phyloP scores from a whole-genome alignment of 345 rosid species.

The Aurinia saxatilis region DNA sequence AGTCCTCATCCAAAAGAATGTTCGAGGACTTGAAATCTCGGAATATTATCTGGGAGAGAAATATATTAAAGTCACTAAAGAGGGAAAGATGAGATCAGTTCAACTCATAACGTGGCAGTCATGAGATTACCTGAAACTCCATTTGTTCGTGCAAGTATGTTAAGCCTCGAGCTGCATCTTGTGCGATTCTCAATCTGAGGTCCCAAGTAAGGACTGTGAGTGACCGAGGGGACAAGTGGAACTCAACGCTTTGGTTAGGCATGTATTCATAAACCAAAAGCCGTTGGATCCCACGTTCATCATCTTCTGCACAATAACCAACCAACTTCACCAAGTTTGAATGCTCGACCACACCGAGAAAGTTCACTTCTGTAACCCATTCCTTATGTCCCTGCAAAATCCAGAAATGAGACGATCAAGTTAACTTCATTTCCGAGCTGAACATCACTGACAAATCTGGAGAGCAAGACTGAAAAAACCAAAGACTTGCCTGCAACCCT shows the following conservation, averaged over 20 bases:
- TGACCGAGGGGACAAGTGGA: slow-evolving; percentile 47
- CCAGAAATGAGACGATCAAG: not conserved
- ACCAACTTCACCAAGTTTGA: slow-evolving; percentile 76
- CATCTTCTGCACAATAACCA: slow-evolving; percentile 93
- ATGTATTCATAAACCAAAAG: slow-evolving; percentile 77
- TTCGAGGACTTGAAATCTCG: slow-evolving; percentile 89
- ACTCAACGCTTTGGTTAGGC: slow-evolving; percentile 76
- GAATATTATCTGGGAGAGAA: slow-evolving; percentile 59
- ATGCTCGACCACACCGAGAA: slow-evolving; percentile 85
- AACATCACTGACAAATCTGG: not conserved
- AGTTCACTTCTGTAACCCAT: slow-evolving; percentile 90
- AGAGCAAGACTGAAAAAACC: not conserved
- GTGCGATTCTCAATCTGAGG: slow-evolving; percentile 79
- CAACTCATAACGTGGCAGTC: not conserved
- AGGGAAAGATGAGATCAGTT: not conserved
- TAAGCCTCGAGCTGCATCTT: slow-evolving; percentile 86
- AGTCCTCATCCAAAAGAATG: slow-evolving; percentile 72
- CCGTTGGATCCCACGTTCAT: slow-evolving; percentile 86
- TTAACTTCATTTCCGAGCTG: too few species aligned
- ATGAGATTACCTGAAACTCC: slow-evolving; percentile 71
- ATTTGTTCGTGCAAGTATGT: slow-evolving; percentile 75
- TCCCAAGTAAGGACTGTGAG: slow-evolving; percentile 64
- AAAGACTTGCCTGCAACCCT: slow-evolving; percentile 58
- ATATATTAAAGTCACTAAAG: not conserved
- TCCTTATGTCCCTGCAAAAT: slow-evolving; percentile 77